A percentile compares a stretch with the other conserved stretches of the same genome.
Evolutionary conservation across 139 green algal species (phyloP).

Genomic region (Tetratostichococcus sp.): DNA sequence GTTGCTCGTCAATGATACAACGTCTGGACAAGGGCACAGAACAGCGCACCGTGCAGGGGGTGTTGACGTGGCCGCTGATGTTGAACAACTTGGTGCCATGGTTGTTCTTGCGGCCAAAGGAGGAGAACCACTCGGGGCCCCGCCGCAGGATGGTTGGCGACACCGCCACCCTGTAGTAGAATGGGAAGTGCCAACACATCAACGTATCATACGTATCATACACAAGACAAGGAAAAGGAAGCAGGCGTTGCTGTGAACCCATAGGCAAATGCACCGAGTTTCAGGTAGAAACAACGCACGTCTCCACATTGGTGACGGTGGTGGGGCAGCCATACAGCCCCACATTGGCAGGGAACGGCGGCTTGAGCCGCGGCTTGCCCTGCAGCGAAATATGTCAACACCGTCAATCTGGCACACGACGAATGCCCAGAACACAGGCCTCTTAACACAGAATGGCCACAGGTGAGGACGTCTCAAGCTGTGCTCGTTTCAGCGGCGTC

Average conservation of each 20-base stretch:
- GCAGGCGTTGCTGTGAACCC: too few species aligned
- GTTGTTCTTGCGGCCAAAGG: conserved; percentile 97
- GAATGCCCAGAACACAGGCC: too few species aligned
- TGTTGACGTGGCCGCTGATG: conserved; percentile 98
- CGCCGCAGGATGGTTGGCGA: conserved; percentile 93
- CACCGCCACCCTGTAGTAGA: conserved; percentile 73
- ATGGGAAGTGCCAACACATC: too few species aligned
- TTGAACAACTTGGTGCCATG: conserved; percentile 97
- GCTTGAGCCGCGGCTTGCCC: conserved; percentile 96
- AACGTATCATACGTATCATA: too few species aligned
- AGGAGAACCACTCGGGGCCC: conserved; percentile 92
- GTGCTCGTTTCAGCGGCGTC: too few species aligned
- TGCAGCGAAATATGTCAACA: not conserved
- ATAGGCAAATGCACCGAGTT: too few species aligned
- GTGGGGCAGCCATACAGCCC: conserved; percentile 96
- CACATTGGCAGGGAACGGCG: conserved; percentile 93
- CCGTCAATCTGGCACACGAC: too few species aligned
- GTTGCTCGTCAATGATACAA: too few species aligned
- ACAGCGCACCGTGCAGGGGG: conserved; percentile 80
- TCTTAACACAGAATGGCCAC: too few species aligned
- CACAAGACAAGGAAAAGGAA: too few species aligned
- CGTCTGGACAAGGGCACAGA: too few species aligned
- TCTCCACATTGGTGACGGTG: conserved; percentile 98
- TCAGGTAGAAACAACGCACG: conserved; percentile 15
- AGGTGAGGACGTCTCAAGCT: too few species aligned